These are phyloP conservation scores for Cadophora malorum DNA, from an alignment of 2,329 filamentous ascomycete species.

Conservation along the genomic window DNA sequence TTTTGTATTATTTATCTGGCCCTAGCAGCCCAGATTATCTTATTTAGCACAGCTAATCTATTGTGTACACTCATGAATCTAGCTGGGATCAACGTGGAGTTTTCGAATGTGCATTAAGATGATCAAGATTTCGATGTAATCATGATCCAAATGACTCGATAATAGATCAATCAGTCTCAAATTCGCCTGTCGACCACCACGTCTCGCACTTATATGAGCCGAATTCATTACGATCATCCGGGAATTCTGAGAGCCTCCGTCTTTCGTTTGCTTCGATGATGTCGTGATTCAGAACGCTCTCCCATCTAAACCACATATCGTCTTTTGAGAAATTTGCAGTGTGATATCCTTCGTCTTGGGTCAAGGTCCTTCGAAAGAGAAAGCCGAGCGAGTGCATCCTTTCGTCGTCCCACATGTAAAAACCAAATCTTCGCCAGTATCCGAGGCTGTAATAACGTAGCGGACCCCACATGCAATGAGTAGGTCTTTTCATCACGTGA, in stretches of 20 bases:
- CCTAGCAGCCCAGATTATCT: background rate
- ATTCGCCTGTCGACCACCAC: background rate
- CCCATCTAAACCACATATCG: slow-evolving; percentile 14
- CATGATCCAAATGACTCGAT: background rate
- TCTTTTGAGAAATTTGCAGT: background rate
- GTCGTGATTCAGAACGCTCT: background rate
- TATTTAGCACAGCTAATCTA: too few species aligned
- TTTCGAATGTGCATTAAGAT: background rate
- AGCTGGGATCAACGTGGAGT: background rate
- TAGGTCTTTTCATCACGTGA: background rate
- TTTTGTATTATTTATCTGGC: background rate
- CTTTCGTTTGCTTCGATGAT: slow-evolving; percentile 4
- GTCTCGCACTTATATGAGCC: background rate
- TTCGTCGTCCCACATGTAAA: slow-evolving; percentile 10
- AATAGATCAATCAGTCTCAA: background rate
- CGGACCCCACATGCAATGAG: background rate
- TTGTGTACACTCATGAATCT: background rate
- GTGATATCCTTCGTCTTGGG: too few species aligned
- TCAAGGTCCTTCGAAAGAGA: background rate
- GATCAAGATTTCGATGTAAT: background rate
- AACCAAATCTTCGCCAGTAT: slow-evolving; percentile 11
- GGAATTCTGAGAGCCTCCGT: background rate
- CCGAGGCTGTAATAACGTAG: background rate
- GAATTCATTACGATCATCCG: background rate
- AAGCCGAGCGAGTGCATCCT: slow-evolving; percentile 8